Conservation (phyloP, 1,139 yeast genomes). For the Saccharomyces hybrid region DNA sequence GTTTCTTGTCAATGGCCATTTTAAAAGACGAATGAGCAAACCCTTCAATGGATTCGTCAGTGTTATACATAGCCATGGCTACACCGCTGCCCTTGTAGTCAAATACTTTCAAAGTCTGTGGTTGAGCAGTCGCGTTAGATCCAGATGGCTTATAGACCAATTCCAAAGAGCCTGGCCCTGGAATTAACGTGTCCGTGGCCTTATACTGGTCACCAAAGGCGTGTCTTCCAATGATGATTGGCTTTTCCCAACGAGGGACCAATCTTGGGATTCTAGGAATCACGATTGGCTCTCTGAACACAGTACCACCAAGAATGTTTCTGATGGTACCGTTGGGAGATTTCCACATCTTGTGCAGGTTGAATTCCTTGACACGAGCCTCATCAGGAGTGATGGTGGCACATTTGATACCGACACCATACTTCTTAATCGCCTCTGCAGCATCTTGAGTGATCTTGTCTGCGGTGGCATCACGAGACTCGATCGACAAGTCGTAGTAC, state of each 20-base stretch:
- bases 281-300: constrained; percentile 75
- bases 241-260: constrained; percentile 72
- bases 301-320: constrained; percentile 76
- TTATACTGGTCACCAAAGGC: constrained; percentile 82
- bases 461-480: constrained; percentile 61
- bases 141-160: constrained; percentile 53
- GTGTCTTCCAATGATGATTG: constrained; percentile 79
- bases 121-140: constrained; percentile 34
- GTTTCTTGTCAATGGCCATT: constrained; percentile 56
- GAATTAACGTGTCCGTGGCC: constrained; percentile 66
- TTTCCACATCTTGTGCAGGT: constrained; percentile 74
- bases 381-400: constrained; percentile 86
- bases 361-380: constrained; percentile 67
- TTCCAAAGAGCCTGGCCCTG: constrained; percentile 61
- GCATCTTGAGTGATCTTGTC: constrained; percentile 70
- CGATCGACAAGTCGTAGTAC: constrained; percentile 67
- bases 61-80: constrained; percentile 76
- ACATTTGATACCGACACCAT: constrained; percentile 79
- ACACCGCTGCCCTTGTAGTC: constrained; percentile 59
- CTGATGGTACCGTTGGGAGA: constrained; percentile 82
- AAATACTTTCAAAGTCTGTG: constrained; percentile 45
- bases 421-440: constrained; percentile 64
- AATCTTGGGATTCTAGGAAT: constrained; percentile 70
- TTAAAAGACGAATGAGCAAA: constrained; percentile 76
- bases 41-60: constrained; percentile 69